A percentile compares a stretch with the other conserved stretches of the same genome.
phyloP scores from a whole-genome alignment of 1,284 basidiomycete species.

The Cryptococcus sp. region DNA sequence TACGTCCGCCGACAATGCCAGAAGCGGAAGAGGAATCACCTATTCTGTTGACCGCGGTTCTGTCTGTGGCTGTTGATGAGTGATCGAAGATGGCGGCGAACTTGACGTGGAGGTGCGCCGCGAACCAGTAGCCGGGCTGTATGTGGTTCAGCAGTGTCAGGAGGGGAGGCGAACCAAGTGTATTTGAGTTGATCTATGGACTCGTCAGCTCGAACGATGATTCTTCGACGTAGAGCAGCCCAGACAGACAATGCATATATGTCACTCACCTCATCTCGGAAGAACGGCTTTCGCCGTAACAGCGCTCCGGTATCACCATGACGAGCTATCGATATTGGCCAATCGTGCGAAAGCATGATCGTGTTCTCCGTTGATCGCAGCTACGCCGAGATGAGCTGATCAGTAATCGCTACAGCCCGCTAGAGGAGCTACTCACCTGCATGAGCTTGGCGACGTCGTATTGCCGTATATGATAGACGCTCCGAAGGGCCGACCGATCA shows the following conservation, averaged over 20 bases:
- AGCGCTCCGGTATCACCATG: constrained; percentile 72
- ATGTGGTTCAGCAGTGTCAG: constrained; percentile 74
- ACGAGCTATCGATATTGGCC: constrained; percentile 85
- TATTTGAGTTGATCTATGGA: constrained; percentile 61
- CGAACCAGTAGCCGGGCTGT: constrained; percentile 90
- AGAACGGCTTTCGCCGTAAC: constrained; percentile 77
- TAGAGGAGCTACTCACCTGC: constrained; percentile 60
- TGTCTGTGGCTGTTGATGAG: constrained; percentile 14
- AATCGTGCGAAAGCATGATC: constrained; percentile 93
- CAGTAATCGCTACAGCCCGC: background rate
- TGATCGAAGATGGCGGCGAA: constrained; percentile 70
- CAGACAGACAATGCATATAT: background rate
- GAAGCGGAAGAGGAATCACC: constrained; percentile 6
- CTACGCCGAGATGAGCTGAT: constrained; percentile 13
- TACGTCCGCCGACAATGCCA: background rate
- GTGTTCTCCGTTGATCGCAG: constrained; percentile 42
- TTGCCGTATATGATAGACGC: constrained; percentile 88
- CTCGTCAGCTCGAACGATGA: background rate
- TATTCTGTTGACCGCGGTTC: background rate
- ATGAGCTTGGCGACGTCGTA: constrained; percentile 80
- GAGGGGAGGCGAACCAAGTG: constrained; percentile 86
- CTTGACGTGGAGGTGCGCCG: constrained; percentile 89
- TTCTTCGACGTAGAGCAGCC: background rate
- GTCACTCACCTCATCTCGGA: constrained; percentile 64
- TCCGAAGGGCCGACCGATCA: constrained; percentile 69